Conservation (phyloP, 2,329 filamentous ascomycete genomes). For the Colletotrichum chrysophilum region DNA sequence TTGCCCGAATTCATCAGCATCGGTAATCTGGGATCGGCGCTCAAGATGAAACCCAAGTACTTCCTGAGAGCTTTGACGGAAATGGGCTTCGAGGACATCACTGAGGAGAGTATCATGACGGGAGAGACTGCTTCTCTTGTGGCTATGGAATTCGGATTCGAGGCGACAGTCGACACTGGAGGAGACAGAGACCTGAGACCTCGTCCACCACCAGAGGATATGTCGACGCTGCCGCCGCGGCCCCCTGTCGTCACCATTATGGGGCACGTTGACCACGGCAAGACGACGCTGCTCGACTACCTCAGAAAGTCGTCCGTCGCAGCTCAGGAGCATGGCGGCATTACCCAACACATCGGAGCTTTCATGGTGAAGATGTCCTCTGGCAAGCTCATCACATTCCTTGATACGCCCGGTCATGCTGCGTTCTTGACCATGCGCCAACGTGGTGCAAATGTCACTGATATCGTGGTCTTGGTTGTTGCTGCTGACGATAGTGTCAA, state of each 20-base stretch:
- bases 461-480: conserved; percentile 95
- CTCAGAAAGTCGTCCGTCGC: conserved; percentile 91
- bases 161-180: conserved; percentile 75
- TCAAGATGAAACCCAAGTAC: conserved; percentile 72
- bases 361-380: conserved; percentile 89
- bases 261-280: conserved; percentile 98
- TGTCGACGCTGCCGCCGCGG: conserved; percentile 70
- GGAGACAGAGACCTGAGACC: conserved; percentile 74
- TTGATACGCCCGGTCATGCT: conserved; percentile 95
- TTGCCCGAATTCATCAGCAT: conserved; percentile 93
- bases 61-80: conserved; percentile 81
- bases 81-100: conserved; percentile 88
- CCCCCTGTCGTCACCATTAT: conserved; percentile 98
- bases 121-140: conserved; percentile 90
- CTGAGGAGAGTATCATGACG: conserved; percentile 84
- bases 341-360: conserved; percentile 97
- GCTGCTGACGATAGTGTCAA: conserved; percentile 97
- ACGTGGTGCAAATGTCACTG: conserved; percentile 92
- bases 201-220: conserved; percentile 72
- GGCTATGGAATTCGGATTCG: conserved; percentile 90
- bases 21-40: conserved; percentile 76
- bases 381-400: conserved; percentile 91
- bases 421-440: conserved; percentile 97
- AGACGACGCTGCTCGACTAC: conserved; percentile 95
- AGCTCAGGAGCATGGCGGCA: conserved; percentile 91